A percentile compares a stretch with the other conserved stretches of the same genome.
Conservation (phyloP, 176 grass and related monocot genomes). For the Olyra latifolia region DNA sequence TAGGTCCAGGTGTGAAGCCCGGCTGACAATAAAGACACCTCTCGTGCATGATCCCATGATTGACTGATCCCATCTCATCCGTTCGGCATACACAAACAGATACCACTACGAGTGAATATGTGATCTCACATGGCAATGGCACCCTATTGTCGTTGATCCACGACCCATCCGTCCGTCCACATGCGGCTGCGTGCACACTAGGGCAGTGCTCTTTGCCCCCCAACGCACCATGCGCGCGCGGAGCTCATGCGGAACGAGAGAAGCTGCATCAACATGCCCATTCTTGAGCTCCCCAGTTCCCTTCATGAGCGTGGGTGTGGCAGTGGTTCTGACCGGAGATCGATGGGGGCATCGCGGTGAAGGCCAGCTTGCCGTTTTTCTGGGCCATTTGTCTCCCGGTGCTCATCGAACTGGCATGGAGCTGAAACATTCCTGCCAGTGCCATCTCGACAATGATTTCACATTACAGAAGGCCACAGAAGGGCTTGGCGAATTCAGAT, state of each 20-base stretch:
- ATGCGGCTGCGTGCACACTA: not conserved
- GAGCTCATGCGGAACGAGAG: not conserved
- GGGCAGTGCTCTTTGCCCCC: not conserved
- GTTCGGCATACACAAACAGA: too few relatives aligned
- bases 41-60: too few relatives aligned
- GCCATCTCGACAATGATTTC: not conserved
- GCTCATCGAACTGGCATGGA: not conserved
- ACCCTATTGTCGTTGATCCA: too few relatives aligned
- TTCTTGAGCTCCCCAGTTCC: not conserved
- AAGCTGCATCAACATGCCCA: not conserved
- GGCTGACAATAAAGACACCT: too few relatives aligned
- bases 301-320: not conserved
- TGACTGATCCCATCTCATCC: too few relatives aligned
- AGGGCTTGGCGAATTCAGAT: not conserved
- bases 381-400: not conserved
- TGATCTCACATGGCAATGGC: slow-evolving; percentile 2
- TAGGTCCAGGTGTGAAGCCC: too few relatives aligned
- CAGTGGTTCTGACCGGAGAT: not conserved
- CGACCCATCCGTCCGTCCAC: not conserved
- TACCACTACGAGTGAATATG: not conserved
- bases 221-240: not conserved
- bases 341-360: not conserved
- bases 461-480: not conserved
- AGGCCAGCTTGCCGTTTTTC: not conserved
- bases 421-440: not conserved